A percentile compares a stretch with the other conserved stretches of the same genome.
Conservation (phyloP, 331 rosid species). For the Spiraea crenata region DNA sequence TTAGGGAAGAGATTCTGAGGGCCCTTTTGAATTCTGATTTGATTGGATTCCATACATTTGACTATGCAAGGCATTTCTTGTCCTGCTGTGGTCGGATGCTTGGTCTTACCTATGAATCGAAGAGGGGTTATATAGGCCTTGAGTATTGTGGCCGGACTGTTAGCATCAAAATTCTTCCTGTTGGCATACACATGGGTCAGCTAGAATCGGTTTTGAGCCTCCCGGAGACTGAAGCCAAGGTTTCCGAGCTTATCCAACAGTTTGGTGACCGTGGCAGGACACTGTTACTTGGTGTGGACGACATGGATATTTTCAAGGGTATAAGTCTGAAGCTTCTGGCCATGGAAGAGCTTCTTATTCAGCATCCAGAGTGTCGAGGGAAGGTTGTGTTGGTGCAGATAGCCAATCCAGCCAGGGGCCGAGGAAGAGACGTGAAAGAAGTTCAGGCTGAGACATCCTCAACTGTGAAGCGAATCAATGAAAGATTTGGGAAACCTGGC, state of each 20-base stretch:
- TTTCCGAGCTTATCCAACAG: conserved; percentile 52
- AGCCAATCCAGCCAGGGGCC: conserved; percentile 73
- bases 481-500: conserved; percentile 61
- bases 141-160: conserved; percentile 81
- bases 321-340: conserved; percentile 78
- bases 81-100: conserved; percentile 81
- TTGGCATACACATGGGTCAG: conserved; percentile 81
- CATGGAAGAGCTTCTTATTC: conserved; percentile 69
- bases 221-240: conserved; percentile 55
- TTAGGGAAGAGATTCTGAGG: conserved; percentile 64
- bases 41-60: conserved; percentile 76
- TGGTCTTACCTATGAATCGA: conserved; percentile 65
- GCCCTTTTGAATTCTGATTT: conserved; percentile 70
- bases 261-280: conserved; percentile 50
- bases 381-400: conserved; percentile 74
- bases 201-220: conserved; percentile 58
- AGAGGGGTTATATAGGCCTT: conserved; percentile 68
- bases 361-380: conserved; percentile 58
- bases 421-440: conserved; percentile 71
- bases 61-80: conserved; percentile 71
- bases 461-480: conserved; percentile 58
- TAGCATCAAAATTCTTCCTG: conserved; percentile 72
- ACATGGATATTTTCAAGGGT: conserved; percentile 78
- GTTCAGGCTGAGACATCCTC: conserved; percentile 60
- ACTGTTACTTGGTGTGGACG: conserved; percentile 73